Conservation (phyloP, 495 filamentous ascomycete genomes). For the Cudoniella acicularis region DNA sequence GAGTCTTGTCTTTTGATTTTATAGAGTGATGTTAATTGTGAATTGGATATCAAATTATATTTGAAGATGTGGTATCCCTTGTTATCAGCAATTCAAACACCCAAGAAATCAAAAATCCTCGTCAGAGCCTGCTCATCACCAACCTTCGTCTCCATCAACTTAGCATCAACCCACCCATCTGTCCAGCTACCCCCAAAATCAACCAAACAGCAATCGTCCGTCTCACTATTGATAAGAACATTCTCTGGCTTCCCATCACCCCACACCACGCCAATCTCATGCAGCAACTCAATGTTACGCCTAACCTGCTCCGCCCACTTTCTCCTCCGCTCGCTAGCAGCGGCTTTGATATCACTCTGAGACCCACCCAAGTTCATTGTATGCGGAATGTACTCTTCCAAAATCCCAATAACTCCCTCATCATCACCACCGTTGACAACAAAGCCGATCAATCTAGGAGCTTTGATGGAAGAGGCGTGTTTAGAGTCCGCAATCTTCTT, state of each 20-base stretch:
- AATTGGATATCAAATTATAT: no score
- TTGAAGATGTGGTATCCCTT: no score
- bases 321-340: not conserved
- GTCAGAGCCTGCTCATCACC: slow-evolving; percentile 19
- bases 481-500: not conserved
- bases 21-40: no score
- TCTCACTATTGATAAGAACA: slow-evolving; percentile 23
- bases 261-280: slow-evolving; percentile 27
- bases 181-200: slow-evolving; percentile 26
- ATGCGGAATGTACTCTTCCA: not conserved
- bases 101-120: slow-evolving; percentile 15
- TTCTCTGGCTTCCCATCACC: slow-evolving; percentile 30
- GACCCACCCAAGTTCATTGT: not conserved
- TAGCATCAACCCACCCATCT: slow-evolving; percentile 22
- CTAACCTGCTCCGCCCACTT: slow-evolving; percentile 25
- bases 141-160: slow-evolving; percentile 15
- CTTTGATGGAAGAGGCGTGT: not conserved
- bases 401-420: not conserved
- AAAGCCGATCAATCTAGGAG: not conserved
- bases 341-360: not conserved
- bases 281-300: slow-evolving; percentile 19
- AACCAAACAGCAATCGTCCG: slow-evolving; percentile 6
- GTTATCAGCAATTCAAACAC: no score
- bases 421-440: not conserved
- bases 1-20: no score